phyloP scores from a whole-genome alignment of 108 stramenopile genomes.

The Cyclostephanos tholiformis region DNA sequence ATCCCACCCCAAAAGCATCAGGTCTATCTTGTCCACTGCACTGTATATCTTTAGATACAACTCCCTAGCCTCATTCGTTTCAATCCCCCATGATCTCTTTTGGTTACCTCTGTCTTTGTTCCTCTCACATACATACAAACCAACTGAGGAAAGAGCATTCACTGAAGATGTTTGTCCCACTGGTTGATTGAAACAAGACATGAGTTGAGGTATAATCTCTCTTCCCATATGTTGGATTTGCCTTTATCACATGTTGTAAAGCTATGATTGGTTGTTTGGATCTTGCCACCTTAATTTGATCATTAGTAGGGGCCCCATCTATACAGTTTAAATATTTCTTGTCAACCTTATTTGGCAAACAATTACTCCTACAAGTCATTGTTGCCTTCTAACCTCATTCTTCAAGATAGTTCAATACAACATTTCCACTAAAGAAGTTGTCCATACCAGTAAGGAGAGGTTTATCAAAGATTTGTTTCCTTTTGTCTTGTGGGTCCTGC shows the following conservation, averaged over 20 bases:
- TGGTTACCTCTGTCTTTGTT: neutral
- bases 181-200: slow-evolving; percentile 28
- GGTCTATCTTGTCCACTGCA: too few relatives aligned
- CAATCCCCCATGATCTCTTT: slow-evolving; percentile 19
- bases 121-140: slow-evolving; percentile 10
- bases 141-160: neutral
- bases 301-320: neutral
- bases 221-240: neutral
- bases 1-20: too few relatives aligned
- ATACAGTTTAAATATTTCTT: neutral
- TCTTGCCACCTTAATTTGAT: slow-evolving; percentile 16
- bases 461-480: too few relatives aligned
- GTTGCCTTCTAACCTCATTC: too few relatives aligned
- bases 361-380: neutral
- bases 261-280: slow-evolving; percentile 27
- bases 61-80: slow-evolving; percentile 12
- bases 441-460: too few relatives aligned
- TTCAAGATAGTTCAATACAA: too few relatives aligned
- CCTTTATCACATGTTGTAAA: slow-evolving; percentile 8
- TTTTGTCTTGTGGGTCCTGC: too few relatives aligned
- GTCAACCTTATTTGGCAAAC: neutral
- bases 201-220: slow-evolving; percentile 9
- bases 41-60: slow-evolving; percentile 7
- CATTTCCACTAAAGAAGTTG: too few relatives aligned
- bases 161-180: slow-evolving; percentile 19